phyloP scores from a whole-genome alignment of 2,329 filamentous ascomycete species.

The Calycina herbarum region DNA sequence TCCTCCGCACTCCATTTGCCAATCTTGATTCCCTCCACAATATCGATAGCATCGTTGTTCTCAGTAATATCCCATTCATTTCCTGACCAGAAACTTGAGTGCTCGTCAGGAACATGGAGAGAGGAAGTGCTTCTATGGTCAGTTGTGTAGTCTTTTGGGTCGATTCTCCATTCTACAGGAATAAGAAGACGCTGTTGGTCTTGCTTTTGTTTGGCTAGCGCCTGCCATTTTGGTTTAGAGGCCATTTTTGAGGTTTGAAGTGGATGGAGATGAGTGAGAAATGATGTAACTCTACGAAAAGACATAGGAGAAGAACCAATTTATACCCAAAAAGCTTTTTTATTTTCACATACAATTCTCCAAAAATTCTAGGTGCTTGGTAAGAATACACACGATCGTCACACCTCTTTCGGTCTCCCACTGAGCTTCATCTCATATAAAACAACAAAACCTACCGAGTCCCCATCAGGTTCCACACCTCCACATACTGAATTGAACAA shows the following conservation, averaged over 20 bases:
- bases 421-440: not conserved
- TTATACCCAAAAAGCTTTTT: too few species aligned
- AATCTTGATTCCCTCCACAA: slow-evolving; percentile 27
- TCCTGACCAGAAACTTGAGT: not conserved
- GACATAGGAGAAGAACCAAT: too few species aligned
- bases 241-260: not conserved
- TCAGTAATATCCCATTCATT: slow-evolving; percentile 35
- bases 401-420: not conserved
- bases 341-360: too few species aligned
- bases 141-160: not conserved
- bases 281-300: not conserved
- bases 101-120: not conserved
- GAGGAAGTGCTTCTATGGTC: not conserved
- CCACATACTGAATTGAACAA: not conserved
- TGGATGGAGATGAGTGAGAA: not conserved
- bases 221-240: not conserved
- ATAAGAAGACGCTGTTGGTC: not conserved
- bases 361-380: too few species aligned
- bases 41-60: slow-evolving; percentile 33
- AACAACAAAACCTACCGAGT: not conserved
- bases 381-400: not conserved
- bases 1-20: slow-evolving; percentile 35
- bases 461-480: not conserved
- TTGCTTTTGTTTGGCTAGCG: not conserved
- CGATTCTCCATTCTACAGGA: not conserved